Conservation (phyloP, 352 stramenopile genomes). For the Phytopythium ostracodes region DNA sequence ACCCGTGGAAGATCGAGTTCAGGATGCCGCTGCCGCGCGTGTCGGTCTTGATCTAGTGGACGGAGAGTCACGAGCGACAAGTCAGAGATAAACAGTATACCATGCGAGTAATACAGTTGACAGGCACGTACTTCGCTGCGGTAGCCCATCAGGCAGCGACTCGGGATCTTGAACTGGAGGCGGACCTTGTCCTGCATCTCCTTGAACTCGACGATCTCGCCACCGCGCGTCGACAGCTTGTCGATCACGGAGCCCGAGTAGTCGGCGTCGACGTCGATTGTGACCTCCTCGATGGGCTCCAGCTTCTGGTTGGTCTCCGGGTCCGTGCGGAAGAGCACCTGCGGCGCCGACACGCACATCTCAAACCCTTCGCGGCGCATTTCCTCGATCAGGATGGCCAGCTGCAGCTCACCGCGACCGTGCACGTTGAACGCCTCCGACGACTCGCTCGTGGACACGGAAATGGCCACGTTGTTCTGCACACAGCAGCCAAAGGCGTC, state of each 20-base stretch:
- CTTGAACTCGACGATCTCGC: slow-evolving; percentile 91
- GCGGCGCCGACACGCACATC: slow-evolving; percentile 96
- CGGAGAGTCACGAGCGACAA: neutral
- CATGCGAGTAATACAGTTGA: no score
- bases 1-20: slow-evolving; percentile 97
- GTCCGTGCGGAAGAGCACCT: slow-evolving; percentile 91
- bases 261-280: slow-evolving; percentile 95
- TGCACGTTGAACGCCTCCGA: slow-evolving; percentile 94
- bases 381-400: slow-evolving; percentile 98
- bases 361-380: slow-evolving; percentile 99
- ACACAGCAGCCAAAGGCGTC: neutral
- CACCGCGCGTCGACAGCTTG: slow-evolving; percentile 92
- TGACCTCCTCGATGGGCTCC: slow-evolving; percentile 92
- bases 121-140: slow-evolving; percentile 55
- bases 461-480: slow-evolving; percentile 98
- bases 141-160: slow-evolving; percentile 96
- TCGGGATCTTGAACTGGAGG: slow-evolving; percentile 96
- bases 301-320: slow-evolving; percentile 84
- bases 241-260: slow-evolving; percentile 97
- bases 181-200: slow-evolving; percentile 91
- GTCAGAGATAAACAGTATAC: no score
- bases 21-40: slow-evolving; percentile 95
- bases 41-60: slow-evolving; percentile 89
- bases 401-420: slow-evolving; percentile 95
- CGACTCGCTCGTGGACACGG: slow-evolving; percentile 81